Evolutionary conservation across 345 rosid genomes (phyloP), one percentile per base, ranked within the genome.

Genomic region (Erucastrum elatum): DNA sequence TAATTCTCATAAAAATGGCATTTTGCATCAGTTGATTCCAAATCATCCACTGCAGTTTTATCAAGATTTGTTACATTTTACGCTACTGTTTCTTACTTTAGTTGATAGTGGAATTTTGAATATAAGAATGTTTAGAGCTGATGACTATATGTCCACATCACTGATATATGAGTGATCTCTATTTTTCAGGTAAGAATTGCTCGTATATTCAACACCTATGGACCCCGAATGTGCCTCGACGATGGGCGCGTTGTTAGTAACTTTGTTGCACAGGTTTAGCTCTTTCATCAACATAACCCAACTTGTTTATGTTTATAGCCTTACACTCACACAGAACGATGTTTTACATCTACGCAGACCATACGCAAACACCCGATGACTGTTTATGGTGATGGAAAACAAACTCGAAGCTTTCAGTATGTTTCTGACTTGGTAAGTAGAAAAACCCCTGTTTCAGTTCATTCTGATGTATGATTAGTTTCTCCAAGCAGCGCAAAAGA

Each of bases 201-300:
- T 79, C 97, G 99, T 70, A 95, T 95, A 17, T 95, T 95, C 76
- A 95, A 93, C 82, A 95, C 99, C 2, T 95, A 95, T 79, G 99
- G 99, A 66, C 99, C 99, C 72, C 90, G 98, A 59, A 95, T 95
- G 98, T 93, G 99, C 80, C 87, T 95, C 44, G 99, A 95, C 78
- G 99, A 95, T 84, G 99, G 99, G n/a, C 99, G 98, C 66, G 99
- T 95, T 81, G 99, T 95, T 82, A 95, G 99, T 89, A 95, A 95
- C 84, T 91, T 95, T 79, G 97, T 95, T 75, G 97, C 99, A 41
- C 99, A 95, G 97, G 99, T 88, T 68, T 68, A 49, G 46, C 44
- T 70, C 75, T 68, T 73, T 34, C 27, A 61, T 35, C 61, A 77
- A 65, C 30, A 8, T 1, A 6, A 59, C 55, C 4, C 44, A 51